A percentile compares a stretch with the other conserved stretches of the same genome.
Conservation (phyloP, 2,329 filamentous ascomycete genomes). For the Colletotrichum higginsianum region DNA sequence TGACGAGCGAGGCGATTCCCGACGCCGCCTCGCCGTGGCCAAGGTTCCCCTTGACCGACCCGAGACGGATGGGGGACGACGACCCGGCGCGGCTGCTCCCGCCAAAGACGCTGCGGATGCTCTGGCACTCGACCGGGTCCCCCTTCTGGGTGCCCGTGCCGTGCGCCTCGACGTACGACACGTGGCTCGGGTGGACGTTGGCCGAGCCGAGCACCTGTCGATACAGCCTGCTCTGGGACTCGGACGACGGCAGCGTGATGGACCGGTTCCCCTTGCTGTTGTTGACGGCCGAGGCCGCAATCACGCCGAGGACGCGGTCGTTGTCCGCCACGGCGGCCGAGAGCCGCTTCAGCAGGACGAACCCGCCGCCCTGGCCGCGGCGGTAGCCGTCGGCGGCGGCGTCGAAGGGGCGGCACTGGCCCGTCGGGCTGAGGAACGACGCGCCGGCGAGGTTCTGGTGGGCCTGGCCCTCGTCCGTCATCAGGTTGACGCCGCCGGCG, state of each 20-base stretch:
- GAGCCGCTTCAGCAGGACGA: slow-evolving; percentile 63
- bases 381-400: slow-evolving; percentile 62
- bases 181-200: slow-evolving; percentile 47
- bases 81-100: slow-evolving; percentile 46
- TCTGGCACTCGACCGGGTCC: slow-evolving; percentile 45
- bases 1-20: slow-evolving; percentile 48
- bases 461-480: slow-evolving; percentile 38
- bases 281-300: slow-evolving; percentile 56
- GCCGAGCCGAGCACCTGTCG: slow-evolving; percentile 69
- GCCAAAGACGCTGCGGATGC: slow-evolving; percentile 38
- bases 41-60: slow-evolving; percentile 43
- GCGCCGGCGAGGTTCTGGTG: slow-evolving; percentile 26
- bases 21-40: slow-evolving; percentile 39
- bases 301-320: slow-evolving; percentile 60
- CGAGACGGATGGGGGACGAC: slow-evolving; percentile 37
- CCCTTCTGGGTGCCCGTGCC: slow-evolving; percentile 58
- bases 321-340: slow-evolving; percentile 61
- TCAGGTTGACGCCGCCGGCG: slow-evolving; percentile 58
- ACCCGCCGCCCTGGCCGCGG: slow-evolving; percentile 62
- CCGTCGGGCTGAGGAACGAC: slow-evolving; percentile 49
- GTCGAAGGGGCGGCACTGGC: slow-evolving; percentile 53
- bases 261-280: slow-evolving; percentile 57
- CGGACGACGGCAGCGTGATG: slow-evolving; percentile 46
- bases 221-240: slow-evolving; percentile 53
- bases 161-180: slow-evolving; percentile 52